Evolutionary conservation across 2,329 filamentous ascomycete genomes (phyloP).

Genomic region (Hyphodiscus sp.): DNA sequence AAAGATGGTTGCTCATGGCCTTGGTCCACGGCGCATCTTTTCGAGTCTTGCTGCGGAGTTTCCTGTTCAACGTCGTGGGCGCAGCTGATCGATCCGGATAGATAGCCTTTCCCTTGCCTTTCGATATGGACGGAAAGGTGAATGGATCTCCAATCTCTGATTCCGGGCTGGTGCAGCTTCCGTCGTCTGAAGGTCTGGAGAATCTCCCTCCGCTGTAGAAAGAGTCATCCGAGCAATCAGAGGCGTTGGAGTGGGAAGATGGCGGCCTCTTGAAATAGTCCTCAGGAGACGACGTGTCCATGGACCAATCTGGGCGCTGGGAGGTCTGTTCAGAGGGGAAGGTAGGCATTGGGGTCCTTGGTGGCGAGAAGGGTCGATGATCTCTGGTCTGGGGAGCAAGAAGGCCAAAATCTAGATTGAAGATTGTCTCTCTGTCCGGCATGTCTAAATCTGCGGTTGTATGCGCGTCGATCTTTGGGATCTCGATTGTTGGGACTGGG

Average conservation of each 20-base stretch:
- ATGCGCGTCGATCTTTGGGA: conserved; percentile 35
- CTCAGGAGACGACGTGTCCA: conserved; percentile 13
- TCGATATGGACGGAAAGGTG: conserved; percentile 20
- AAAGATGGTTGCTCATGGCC: conserved; percentile 59
- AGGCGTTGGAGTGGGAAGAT: conserved; percentile 24
- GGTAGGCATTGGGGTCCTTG: conserved; percentile 50
- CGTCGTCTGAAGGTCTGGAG: conserved; percentile 50
- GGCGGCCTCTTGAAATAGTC: conserved; percentile 22
- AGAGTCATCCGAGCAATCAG: conserved; percentile 54
- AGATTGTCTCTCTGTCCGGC: conserved; percentile 16
- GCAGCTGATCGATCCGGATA: not conserved
- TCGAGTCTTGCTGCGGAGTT: conserved; percentile 26
- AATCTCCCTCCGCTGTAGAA: conserved; percentile 50
- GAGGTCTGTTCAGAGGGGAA: conserved; percentile 11
- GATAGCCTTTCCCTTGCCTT: conserved; percentile 19
- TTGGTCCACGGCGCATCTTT: conserved; percentile 53
- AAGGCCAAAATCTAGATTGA: conserved; percentile 13
- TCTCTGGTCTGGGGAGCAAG: conserved; percentile 19
- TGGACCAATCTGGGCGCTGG: conserved; percentile 28
- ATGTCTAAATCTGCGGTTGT: conserved; percentile 22
- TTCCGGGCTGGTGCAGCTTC: conserved; percentile 47
- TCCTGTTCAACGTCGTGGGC: conserved; percentile 16
- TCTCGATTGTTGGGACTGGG: conserved; percentile 59
- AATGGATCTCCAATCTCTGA: conserved; percentile 34
- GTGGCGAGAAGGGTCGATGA: conserved; percentile 36